These are phyloP conservation scores for Coemansia biformis DNA, from an alignment of 192 early-diverging fungal genomes.

Conservation along the genomic window DNA sequence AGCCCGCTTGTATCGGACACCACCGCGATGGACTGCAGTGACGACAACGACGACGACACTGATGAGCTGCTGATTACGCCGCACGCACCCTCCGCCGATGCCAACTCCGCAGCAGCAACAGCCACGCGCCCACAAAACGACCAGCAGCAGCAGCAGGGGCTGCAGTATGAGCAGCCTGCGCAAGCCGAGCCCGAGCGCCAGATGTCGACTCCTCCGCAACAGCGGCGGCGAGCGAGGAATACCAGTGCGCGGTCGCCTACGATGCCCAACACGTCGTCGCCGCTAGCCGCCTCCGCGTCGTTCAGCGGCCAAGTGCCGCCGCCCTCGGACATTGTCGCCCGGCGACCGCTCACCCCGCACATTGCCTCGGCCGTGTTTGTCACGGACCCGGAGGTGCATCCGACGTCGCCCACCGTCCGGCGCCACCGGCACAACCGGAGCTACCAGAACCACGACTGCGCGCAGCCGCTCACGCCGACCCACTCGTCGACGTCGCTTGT, in stretches of 20 bases:
- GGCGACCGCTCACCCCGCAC: constrained; percentile 47
- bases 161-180: too few relatives aligned
- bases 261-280: constrained; percentile 19
- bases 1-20: too few relatives aligned
- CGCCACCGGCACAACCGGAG: constrained; percentile 28
- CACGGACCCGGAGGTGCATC: constrained; percentile 3
- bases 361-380: constrained; percentile 22
- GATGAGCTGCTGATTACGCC: too few relatives aligned
- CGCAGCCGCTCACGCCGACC: constrained; percentile 41
- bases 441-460: constrained; percentile 32
- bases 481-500: constrained; percentile 36
- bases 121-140: neutral
- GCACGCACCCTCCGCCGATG: too few relatives aligned
- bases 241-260: constrained; percentile 25
- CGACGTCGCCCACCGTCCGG: constrained; percentile 24
- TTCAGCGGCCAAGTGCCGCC: constrained; percentile 9
- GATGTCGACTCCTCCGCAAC: constrained; percentile 3
- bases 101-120: neutral
- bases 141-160: too few relatives aligned
- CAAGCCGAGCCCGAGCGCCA: too few relatives aligned
- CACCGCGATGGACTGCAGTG: too few relatives aligned
- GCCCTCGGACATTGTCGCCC: constrained; percentile 13
- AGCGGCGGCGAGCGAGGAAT: constrained; percentile 26
- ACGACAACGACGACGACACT: too few relatives aligned
- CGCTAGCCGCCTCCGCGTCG: constrained; percentile 10